These are phyloP conservation scores for Amphirosellinia nigrospora DNA, from an alignment of 495 filamentous ascomycete species.

Conservation along the genomic window DNA sequence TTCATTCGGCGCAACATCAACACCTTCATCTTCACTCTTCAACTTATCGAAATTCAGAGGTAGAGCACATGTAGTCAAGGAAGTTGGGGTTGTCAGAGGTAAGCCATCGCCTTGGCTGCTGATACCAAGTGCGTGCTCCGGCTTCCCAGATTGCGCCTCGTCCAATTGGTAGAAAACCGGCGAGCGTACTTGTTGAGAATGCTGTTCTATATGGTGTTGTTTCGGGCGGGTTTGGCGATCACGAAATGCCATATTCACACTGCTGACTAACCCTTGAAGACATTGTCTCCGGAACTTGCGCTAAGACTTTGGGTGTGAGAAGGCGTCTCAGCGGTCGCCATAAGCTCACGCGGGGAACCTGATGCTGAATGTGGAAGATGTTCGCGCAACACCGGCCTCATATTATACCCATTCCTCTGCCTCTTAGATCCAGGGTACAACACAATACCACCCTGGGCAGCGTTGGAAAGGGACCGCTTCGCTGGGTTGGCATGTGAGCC, in stretches of 20 bases:
- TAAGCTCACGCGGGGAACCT: background rate
- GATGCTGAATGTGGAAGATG: background rate
- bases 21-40: background rate
- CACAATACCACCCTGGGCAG: constrained; percentile 7
- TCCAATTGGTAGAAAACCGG: background rate
- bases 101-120: background rate
- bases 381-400: background rate
- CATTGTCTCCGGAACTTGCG: constrained; percentile 25
- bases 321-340: background rate
- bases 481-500: background rate
- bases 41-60: background rate
- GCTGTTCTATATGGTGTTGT: background rate
- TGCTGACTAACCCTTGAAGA: constrained; percentile 30
- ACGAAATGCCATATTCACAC: constrained; percentile 30
- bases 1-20: background rate
- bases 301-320: background rate
- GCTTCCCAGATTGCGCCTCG: background rate
- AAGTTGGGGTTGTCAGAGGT: background rate
- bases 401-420: constrained; percentile 25
- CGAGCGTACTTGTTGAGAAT: background rate
- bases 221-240: background rate
- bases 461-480: constrained; percentile 19
- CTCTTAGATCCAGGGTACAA: constrained; percentile 27
- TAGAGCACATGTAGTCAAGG: background rate
- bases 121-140: background rate